Evolutionary conservation across 495 filamentous ascomycete genomes (phyloP), one percentile per base, ranked within the genome.

Genomic region (Podospora appendiculata): DNA sequence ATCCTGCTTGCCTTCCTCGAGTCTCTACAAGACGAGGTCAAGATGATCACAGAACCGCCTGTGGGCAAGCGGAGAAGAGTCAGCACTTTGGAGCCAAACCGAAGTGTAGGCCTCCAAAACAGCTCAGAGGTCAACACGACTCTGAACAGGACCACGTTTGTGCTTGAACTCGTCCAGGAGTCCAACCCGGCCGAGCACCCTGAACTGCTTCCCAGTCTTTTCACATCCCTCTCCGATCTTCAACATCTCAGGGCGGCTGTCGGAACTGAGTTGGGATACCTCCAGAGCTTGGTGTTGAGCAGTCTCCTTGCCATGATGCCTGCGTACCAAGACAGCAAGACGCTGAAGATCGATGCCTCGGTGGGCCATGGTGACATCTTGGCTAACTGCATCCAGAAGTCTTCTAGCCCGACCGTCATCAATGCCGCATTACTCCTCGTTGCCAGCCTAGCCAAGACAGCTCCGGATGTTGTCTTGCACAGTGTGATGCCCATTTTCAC

Each of bases 401-500:
- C 90, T 0, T 76, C 86, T 5, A 95, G 83, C 66, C 89, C 90
- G 0, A 87, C 93, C 45, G 89, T 96, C 10, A 94, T 95, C 65
- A 96, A 95, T 57, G 78, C 83, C 8, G 91, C 92, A 10, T 76
- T 99, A 8, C 80, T 96, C n/a, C 77, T 99, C 13, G 83, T 97
- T 13, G 87, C 90, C 2, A 82, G 79, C 18, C 68, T 97, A 44
- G 91, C 93, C 33, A 81, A 82, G 39, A 86, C 89, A 58, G 86
- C 86, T 0, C 93, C 93, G 1, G 89, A 96, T 60, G 69, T 90
- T 18, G 87, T 98, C 9, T 77, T 97, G 47, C 91, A 98, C 63
- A 95, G 88, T 54, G 87, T 98, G 47, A 97, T 98, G 93, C 94
- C 94, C 6, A 91, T 98, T 36, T 98, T 98, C 70, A 96, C 93